These are phyloP conservation scores for Craspedostauros australis DNA, from an alignment of 108 stramenopile genomes.

Conservation along the genomic window DNA sequence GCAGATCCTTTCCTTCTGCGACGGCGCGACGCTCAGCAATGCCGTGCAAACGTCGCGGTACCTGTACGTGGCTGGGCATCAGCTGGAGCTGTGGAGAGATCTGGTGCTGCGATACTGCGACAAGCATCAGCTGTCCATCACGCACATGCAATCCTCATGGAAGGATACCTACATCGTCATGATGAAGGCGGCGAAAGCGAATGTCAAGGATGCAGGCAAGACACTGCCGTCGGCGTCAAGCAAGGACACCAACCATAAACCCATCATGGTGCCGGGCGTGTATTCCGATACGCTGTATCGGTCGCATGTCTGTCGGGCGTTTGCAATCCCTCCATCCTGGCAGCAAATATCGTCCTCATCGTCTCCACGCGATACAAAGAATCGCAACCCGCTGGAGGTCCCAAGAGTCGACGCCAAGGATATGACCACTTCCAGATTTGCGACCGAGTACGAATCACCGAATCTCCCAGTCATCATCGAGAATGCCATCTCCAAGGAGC, in stretches of 20 bases:
- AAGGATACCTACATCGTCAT: conserved; percentile 11
- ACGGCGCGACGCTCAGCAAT: conserved; percentile 34
- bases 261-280: conserved; percentile 59
- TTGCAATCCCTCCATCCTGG: conserved; percentile 61
- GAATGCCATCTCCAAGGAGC: conserved; percentile 55
- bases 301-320: conserved; percentile 74
- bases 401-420: conserved; percentile 17
- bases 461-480: conserved; percentile 64
- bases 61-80: conserved; percentile 74
- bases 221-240: conserved; percentile 18
- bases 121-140: conserved; percentile 1
- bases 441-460: conserved; percentile 47
- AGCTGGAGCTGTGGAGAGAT: conserved; percentile 83
- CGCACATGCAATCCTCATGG: conserved; percentile 17
- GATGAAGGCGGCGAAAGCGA: conserved; percentile 8
- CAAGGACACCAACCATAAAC: conserved; percentile 66
- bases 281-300: conserved; percentile 76
- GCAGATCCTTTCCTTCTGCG: conserved; percentile 46
- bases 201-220: neutral
- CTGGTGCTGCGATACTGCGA: conserved; percentile 46
- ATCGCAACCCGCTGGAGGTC: neutral
- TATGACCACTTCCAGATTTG: conserved; percentile 41
- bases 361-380: neutral
- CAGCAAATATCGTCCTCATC: conserved; percentile 14
- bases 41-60: conserved; percentile 47